Evolutionary conservation across 2,329 filamentous ascomycete species (phyloP), one percentile per base, ranked within the genome.

Genomic region (Penicillium sp.): DNA sequence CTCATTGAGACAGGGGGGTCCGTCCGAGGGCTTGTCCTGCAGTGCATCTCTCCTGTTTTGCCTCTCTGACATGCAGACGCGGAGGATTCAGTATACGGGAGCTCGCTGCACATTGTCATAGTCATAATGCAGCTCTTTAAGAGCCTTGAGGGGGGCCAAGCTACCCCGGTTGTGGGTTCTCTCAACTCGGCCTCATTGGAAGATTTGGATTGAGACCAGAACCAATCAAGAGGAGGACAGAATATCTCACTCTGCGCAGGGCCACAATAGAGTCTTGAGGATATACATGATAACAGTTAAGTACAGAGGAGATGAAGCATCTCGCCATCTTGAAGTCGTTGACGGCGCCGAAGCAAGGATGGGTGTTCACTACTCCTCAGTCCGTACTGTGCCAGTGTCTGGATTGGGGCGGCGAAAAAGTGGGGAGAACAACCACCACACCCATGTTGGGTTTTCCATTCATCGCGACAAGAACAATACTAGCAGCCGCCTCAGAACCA

Each of bases 81-180:
- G 62, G 62, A 60, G 56, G 55, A 56, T 64, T 62, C 61, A 59
- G 53, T 59, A 55, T 46, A 27, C 43, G 18, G 43, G 31, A 46
- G 51, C 59, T 35, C 55, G 37, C 56, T 61, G 61, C 59, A 61
- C 56, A 36, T 54, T 63, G 59, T 58, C 56, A 63, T 59, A 41
- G 52, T 10, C 54, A 63, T 59, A 56, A 61, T 58, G 54, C 56
- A 16, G 49, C 24, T 31, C 16, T 11, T n/a, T 24, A 6, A 24
- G 6, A 51, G 58, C 54, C 37, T 55, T 47, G 57, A 59, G 53
- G 54, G 36, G 27, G 41, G 40, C 27, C 13, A 35, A 50, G 31
- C 16, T n/a, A 40, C 22, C 37, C 37, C 14, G 0, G 22, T 53
- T 31, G 13, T 3, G n/a, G 14, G 11, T 10, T 24, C 19, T 51